These are phyloP conservation scores for Kluyveromyces nonfermentans DNA, from an alignment of 805 yeast genomes.

Conservation along the genomic window DNA sequence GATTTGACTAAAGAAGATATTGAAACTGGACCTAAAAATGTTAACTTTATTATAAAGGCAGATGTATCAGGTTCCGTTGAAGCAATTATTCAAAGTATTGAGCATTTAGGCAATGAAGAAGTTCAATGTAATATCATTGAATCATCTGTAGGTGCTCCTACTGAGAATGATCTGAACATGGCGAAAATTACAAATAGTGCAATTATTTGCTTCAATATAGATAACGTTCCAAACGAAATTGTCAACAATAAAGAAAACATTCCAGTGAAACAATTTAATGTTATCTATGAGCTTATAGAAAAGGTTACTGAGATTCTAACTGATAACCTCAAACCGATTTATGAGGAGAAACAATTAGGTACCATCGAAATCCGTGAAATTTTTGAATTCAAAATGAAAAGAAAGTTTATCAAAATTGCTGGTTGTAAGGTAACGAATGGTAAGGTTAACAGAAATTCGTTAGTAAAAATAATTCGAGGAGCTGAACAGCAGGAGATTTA, in stretches of 20 bases:
- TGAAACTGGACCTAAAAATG: slow-evolving; percentile 21
- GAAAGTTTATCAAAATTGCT: slow-evolving; percentile 56
- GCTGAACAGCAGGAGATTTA: slow-evolving; percentile 33
- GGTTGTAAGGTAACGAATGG: slow-evolving; percentile 82
- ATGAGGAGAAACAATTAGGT: slow-evolving; percentile 56
- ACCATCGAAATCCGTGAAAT: slow-evolving; percentile 62
- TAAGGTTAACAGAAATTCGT: slow-evolving; percentile 46
- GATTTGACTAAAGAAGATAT: slow-evolving; percentile 22
- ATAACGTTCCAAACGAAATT: slow-evolving; percentile 53
- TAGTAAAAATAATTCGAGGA: slow-evolving; percentile 48
- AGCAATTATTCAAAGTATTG: slow-evolving; percentile 77
- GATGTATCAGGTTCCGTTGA: slow-evolving; percentile 95
- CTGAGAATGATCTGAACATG: slow-evolving; percentile 55
- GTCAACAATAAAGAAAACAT: slow-evolving; percentile 48
- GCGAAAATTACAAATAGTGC: slow-evolving; percentile 64
- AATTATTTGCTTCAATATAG: slow-evolving; percentile 69
- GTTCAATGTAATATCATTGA: slow-evolving; percentile 61
- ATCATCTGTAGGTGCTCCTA: slow-evolving; percentile 70
- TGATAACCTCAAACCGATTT: slow-evolving; percentile 50
- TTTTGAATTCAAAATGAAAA: slow-evolving; percentile 58
- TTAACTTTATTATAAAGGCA: slow-evolving; percentile 69
- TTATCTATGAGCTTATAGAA: slow-evolving; percentile 83
- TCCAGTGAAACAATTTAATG: slow-evolving; percentile 53
- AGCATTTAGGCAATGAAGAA: slow-evolving; percentile 79
- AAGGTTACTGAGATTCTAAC: slow-evolving; percentile 63